Percentiles rank a stretch among this genome's conserved stretches.
These are phyloP conservation scores for Solanum sejunctum DNA, from an alignment of 257 asterid species.

Conservation along the genomic window DNA sequence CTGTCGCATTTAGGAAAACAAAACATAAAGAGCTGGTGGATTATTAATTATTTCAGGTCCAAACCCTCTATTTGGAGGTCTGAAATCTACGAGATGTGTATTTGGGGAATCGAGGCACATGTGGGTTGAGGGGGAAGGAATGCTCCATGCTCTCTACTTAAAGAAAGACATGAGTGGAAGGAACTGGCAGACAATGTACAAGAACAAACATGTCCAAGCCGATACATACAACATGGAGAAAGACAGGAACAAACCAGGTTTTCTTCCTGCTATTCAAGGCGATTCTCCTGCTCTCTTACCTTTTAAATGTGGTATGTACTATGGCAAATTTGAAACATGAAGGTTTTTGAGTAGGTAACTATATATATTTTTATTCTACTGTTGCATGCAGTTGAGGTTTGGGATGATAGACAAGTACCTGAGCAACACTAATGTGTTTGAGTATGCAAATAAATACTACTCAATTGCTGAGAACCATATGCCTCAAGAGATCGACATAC, in stretches of 20 bases:
- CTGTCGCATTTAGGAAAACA: too few relatives aligned
- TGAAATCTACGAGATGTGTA: constrained; percentile 17
- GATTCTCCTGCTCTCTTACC: constrained; percentile 32
- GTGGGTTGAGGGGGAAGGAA: constrained; percentile 44
- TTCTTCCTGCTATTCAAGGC: constrained; percentile 32
- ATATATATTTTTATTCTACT: background rate
- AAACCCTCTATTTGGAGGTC: constrained; percentile 36
- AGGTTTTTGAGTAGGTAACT: background rate
- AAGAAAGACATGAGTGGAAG: constrained; percentile 2
- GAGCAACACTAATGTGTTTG: constrained; percentile 55
- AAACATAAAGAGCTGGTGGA: too few relatives aligned
- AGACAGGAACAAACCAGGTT: constrained; percentile 16
- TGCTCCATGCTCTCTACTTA: constrained; percentile 36
- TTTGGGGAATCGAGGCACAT: constrained; percentile 22
- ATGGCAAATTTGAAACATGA: too few relatives aligned
- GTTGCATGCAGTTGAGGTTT: constrained; percentile 47
- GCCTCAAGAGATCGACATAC: constrained; percentile 52
- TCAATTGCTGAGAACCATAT: constrained; percentile 46
- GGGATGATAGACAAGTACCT: constrained; percentile 33
- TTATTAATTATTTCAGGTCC: constrained; percentile 11
- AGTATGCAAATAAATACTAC: constrained; percentile 49
- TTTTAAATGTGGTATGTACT: constrained; percentile 33
- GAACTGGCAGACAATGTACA: constrained; percentile 19
- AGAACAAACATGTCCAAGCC: constrained; percentile 21
- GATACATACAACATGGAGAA: constrained; percentile 13